Base-by-base conservation (phyloP, 1,139 yeast genomes). In the Spathaspora sp. region DNA sequence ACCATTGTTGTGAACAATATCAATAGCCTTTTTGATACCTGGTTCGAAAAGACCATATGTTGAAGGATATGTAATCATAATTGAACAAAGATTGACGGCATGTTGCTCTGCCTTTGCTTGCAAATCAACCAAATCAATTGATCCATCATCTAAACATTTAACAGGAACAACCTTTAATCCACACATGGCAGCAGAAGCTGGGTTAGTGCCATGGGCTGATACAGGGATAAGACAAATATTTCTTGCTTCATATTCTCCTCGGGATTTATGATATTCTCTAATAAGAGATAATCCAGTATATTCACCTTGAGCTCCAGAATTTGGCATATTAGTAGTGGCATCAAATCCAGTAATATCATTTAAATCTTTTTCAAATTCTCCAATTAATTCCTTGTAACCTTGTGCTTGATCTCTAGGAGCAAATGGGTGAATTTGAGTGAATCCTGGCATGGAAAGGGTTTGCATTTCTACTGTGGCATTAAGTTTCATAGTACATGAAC, bases 281-380 rank as follows among this genome's bases (percentile, higher is more conserved):
- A 93, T 93, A 47, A 90, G 89, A 48, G 96, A 81, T 54, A 93
- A 77, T 34, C 99, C 99, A 24, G 98, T 83, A 70, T 87, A 93
- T 70, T 93, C 99, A 66, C 99, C 99, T 68, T 91, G 97, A 38
- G 99, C 99, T 56, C 99, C 99, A 41, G 97, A 89, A 67, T 93
- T 93, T 54, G 99, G 99, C 84, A 90, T 95, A 49, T 89, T 74
- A 6, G 97, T 88, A 20, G 96, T 86, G 39, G 90, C 95, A 53
- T 84, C 89, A 60, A 93, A 89, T 0, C 98, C 98, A n/a, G 99
- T 93, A 53, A 93, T 91, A 54, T 87, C 90, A 49, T 93, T 89
- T 56, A 93, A 75, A 65, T 93, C 98, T 46, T 76, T 73, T 65
- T 89, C 96, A 42, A 93, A 80, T 61, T 89, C 96, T 38, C 68